Base-by-base conservation (phyloP, 495 filamentous ascomycete species). In the Collariella sp. region DNA sequence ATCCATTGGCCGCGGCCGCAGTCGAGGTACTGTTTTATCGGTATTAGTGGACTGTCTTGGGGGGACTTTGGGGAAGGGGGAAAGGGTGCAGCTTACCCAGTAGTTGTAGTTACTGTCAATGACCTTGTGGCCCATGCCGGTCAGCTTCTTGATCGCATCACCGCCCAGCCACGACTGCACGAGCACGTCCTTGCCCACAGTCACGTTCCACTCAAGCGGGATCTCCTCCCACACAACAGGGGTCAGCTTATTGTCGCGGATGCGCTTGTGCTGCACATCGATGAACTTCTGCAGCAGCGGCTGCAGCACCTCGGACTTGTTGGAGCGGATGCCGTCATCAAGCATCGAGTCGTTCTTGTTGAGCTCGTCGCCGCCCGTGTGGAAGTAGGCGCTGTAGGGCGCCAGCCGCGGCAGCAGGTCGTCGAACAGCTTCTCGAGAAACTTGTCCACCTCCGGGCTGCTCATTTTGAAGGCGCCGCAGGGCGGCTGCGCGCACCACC, bases 201-300 rank as follows among this genome's bases (percentile, higher is more conserved):
- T 84, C 22, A 91, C 61, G 66, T 89, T 86, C 81, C 86, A 91
- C 20, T 79, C 72, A 11, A 88, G 71, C 2, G 87, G 76, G 73
- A 88, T 87, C 64, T 93, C 88, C 67, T 93, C 88, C 88, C 88
- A 93, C 6, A 85, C 81, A 13, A 91, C 71, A 2, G 86, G 86
- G 10, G 76, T 77, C 59, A 90, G 67, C 13, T 82, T 83, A 1
- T 75, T 71, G 18, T 69, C 67, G 22, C 76, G 65, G 9, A 90
- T 73, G 16, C 79, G 74, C 34, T 60, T 67, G 59, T 89, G 86
- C 57, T 79, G 79, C 53, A 75, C 70, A 62, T 87, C 78, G 54
- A 89, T 66, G 60, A 90, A 86, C 48, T 76, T 76, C 61, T 91
- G 87, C 50, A 93, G 71, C 15, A 88, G 73, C 10, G 86, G 84